A percentile compares a stretch with the other conserved stretches of the same genome.
phyloP scores from a whole-genome alignment of 1,139 yeast species.

The Candida sanyaensis region DNA sequence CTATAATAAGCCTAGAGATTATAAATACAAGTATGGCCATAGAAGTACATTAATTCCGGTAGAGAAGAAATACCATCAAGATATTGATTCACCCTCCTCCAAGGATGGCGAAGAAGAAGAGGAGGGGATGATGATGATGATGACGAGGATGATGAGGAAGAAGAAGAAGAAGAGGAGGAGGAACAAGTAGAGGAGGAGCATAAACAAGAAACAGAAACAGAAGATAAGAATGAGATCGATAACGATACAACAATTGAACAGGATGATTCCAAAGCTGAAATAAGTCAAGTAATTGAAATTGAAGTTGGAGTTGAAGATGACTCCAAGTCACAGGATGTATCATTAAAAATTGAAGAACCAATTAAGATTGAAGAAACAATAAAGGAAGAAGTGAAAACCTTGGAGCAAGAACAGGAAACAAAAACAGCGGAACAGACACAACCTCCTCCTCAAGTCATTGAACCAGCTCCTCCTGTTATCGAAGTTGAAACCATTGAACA shows the following conservation, averaged over 20 bases:
- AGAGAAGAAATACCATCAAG: slow-evolving; percentile 5
- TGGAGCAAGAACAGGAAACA: neutral
- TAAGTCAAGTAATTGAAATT: neutral
- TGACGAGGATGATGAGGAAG: slow-evolving; percentile 5
- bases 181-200: slow-evolving; percentile 4
- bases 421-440: neutral
- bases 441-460: neutral
- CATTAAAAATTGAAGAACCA: neutral
- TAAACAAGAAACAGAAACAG: neutral
- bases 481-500: slow-evolving; percentile 3
- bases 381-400: neutral
- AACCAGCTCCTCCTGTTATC: neutral
- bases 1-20: slow-evolving; percentile 8
- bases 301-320: neutral
- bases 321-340: neutral
- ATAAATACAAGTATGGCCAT: slow-evolving; percentile 7
- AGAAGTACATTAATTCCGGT: slow-evolving; percentile 7
- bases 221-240: neutral
- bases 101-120: slow-evolving; percentile 9
- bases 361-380: neutral
- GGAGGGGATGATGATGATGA: slow-evolving; percentile 9
- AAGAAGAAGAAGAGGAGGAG: slow-evolving; percentile 6
- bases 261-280: slow-evolving; percentile 2
- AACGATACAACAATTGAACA: neutral
- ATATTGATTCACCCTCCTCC: slow-evolving; percentile 3